These are phyloP conservation scores for Hydnomerulius pinastri DNA, from an alignment of 768 basidiomycete genomes.

Conservation along the genomic window DNA sequence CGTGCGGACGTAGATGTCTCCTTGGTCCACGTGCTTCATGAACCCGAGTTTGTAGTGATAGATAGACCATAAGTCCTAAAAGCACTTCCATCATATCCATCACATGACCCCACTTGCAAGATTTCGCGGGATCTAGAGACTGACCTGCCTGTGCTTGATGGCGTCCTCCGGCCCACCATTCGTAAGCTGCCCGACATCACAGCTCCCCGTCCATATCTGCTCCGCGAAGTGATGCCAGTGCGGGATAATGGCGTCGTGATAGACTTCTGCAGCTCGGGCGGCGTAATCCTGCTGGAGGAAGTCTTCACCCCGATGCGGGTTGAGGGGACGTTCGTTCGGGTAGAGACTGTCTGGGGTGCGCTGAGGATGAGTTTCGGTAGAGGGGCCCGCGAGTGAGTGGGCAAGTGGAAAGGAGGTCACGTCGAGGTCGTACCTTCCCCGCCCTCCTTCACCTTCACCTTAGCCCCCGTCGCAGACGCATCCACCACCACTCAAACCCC, in stretches of 20 bases:
- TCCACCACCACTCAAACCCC: too few relatives aligned
- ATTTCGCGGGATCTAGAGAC: slow-evolving; percentile 2
- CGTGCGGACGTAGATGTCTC: slow-evolving; percentile 45
- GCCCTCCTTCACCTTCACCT: too few relatives aligned
- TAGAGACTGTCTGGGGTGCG: slow-evolving; percentile 53
- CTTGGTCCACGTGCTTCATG: slow-evolving; percentile 33
- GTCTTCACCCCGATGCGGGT: slow-evolving; percentile 35
- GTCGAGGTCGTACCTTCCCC: slow-evolving; percentile 28
- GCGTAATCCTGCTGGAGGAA: slow-evolving; percentile 42
- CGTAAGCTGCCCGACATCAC: slow-evolving; percentile 50
- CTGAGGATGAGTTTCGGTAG: slow-evolving; percentile 23
- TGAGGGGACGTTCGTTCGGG: slow-evolving; percentile 43
- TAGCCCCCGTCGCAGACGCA: too few relatives aligned
- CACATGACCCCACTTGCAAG: too few relatives aligned
- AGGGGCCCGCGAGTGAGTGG: not conserved
- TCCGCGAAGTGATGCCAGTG: slow-evolving; percentile 45
- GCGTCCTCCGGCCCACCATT: slow-evolving; percentile 44
- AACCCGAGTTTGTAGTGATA: slow-evolving; percentile 41
- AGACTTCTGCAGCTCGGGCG: slow-evolving; percentile 37
- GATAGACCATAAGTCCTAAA: slow-evolving; percentile 49
- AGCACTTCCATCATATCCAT: too few relatives aligned
- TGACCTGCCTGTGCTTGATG: slow-evolving; percentile 40
- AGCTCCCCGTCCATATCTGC: slow-evolving; percentile 50
- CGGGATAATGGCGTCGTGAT: slow-evolving; percentile 41
- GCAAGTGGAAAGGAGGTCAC: not conserved